Conservation (phyloP, 495 filamentous ascomycete genomes). For the Neurospora sp. region DNA sequence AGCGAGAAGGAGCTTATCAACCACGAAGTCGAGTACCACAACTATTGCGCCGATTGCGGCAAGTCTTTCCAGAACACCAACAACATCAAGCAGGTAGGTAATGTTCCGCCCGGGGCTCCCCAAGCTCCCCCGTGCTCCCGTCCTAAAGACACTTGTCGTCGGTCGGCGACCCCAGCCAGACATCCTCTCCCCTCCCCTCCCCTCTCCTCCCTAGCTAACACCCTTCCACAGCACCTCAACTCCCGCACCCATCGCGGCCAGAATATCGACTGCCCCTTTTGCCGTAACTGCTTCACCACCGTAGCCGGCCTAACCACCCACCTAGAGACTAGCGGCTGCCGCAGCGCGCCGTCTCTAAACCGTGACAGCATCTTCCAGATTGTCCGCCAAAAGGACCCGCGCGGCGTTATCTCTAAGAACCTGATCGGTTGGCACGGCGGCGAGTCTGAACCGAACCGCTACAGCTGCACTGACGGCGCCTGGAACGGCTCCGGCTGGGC, state of each 20-base stretch:
- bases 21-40: slow-evolving; percentile 16
- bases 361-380: slow-evolving; percentile 14
- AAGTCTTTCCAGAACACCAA: slow-evolving; percentile 17
- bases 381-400: slow-evolving; percentile 13
- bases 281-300: slow-evolving; percentile 3
- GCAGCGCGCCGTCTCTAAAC: slow-evolving; percentile 5
- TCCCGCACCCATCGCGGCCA: slow-evolving; percentile 12
- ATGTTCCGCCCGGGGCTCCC: background rate
- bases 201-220: background rate
- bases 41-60: slow-evolving; percentile 19
- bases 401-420: slow-evolving; percentile 15
- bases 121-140: background rate
- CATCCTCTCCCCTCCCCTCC: background rate
- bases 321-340: slow-evolving; percentile 11
- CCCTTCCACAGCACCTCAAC: slow-evolving; percentile 8
- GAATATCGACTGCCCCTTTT: slow-evolving; percentile 13
- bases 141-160: background rate
- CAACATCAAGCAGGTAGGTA: slow-evolving; percentile 18
- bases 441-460: background rate
- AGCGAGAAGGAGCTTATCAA: background rate
- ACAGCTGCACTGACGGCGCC: slow-evolving; percentile 3
- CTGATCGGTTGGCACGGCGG: slow-evolving; percentile 12
- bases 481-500: slow-evolving; percentile 12
- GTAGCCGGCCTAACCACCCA: slow-evolving; percentile 16
- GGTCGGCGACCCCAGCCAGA: background rate